Base-by-base conservation (phyloP, 2,329 filamentous ascomycete species). In the Rutstroemia sydowiana region DNA sequence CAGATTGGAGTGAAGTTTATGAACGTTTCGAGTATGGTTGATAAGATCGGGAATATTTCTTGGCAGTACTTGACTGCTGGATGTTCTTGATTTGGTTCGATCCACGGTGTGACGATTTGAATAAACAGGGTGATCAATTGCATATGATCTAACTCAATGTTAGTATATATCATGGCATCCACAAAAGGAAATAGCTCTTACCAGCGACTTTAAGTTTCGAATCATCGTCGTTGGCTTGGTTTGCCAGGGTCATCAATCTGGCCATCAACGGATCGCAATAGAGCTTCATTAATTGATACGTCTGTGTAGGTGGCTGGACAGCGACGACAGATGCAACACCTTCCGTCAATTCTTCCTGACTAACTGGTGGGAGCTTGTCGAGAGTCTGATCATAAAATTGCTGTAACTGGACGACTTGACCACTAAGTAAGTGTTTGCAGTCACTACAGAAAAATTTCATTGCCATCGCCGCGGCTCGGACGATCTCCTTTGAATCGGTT, bases 401-500 rank as follows among this genome's bases (percentile, higher is more conserved):
- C 68, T 98, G 93, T 14, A 98, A 76, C 63, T 95, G 88, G 8
- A 84, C 69, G 32, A 95, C 88, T 66, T 95, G 91, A 5, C 79
- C 83, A 59, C 88, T 87, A 21, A 98, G 78, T 32, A 95, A 76
- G 64, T 89, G 82, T 60, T 87, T 89, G 74, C 93, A 98, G 70
- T 98, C 93, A 13, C 86, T 90, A 65, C 95, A 97, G 70, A 98
- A 91, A 73, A 93, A 98, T 64, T 95, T 95, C 73, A 98, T 91
- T 2, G 93, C 87, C 69, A 97, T 81, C 5, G 93, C 93, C 16
- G 93, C 88, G 18, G 92, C 93, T 57, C 91, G 83, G 36, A 95
- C 80, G 51, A 98, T 91, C 65, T 98, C 95, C 63, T 85, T 87
- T 0, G 91, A 95, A 39, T 84, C 81, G 53, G 92, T 88, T 59